These are phyloP conservation scores for Medicago lupulina DNA, from an alignment of 306 rosid genomes.

Conservation along the genomic window DNA sequence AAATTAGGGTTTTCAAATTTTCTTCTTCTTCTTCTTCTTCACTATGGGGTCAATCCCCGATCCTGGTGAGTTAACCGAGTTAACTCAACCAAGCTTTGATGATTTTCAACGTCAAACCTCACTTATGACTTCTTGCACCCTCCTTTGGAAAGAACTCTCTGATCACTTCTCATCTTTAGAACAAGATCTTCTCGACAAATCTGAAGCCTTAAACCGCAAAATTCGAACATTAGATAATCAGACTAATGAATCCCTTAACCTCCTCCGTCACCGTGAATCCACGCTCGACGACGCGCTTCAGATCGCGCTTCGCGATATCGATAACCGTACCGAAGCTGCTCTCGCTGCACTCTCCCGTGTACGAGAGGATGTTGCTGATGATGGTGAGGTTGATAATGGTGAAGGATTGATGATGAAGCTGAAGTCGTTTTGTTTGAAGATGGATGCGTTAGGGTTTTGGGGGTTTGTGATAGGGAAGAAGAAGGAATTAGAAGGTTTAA, in stretches of 20 bases:
- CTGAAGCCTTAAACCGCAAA: conserved; percentile 73
- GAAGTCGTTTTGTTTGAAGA: conserved; percentile 68
- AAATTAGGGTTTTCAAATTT: conserved; percentile 37
- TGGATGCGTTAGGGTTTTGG: conserved; percentile 85
- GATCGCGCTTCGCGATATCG: conserved; percentile 77
- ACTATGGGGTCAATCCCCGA: conserved; percentile 97
- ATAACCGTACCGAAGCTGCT: conserved; percentile 63
- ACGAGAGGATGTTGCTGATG: background rate
- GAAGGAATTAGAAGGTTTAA: conserved; percentile 79
- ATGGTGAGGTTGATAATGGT: conserved; percentile 74
- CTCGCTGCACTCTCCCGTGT: conserved; percentile 34
- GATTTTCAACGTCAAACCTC: conserved; percentile 96
- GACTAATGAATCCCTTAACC: conserved; percentile 67
- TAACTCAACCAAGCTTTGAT: conserved; percentile 79
- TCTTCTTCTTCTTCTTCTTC: background rate
- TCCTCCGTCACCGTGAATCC: conserved; percentile 83
- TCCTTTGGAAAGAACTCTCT: conserved; percentile 96
- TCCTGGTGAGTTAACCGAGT: conserved; percentile 95
- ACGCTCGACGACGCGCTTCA: conserved; percentile 67
- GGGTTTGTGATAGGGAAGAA: conserved; percentile 73
- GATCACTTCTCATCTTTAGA: conserved; percentile 89
- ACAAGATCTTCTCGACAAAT: conserved; percentile 70
- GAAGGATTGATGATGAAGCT: conserved; percentile 67
- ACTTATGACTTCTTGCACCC: conserved; percentile 94
- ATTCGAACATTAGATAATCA: conserved; percentile 61